Evolutionary conservation across 257 asterid genomes (phyloP), one percentile per base, ranked within the genome.

Genomic region (Solanum ossicruentum): DNA sequence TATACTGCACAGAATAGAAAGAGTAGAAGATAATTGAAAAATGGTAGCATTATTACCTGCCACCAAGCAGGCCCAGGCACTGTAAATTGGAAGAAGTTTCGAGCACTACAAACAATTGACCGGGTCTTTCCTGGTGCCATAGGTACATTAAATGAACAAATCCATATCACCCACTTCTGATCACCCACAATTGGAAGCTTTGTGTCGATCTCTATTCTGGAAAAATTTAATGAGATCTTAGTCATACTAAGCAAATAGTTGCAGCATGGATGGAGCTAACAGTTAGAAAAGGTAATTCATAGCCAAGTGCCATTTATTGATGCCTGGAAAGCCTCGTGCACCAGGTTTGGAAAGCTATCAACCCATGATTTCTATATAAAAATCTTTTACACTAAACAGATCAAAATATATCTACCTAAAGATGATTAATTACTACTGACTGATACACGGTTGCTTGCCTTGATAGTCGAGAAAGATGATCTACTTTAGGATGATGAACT

Each of bases 51-150:
- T 79, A 21, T 83, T 85, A 96, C 99, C 98, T 97, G 99, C 99
- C 99, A 97, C 99, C 99, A 97, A 20, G 94, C 91, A 83, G 97
- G 93, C 55, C 99, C 99, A n/a, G 99, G 99, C 92, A 95, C 93
- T 7, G 93, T 87, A 71, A 93, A 83, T 88, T 97, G 98, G 91
- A 95, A 97, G 91, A 95, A 97, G 87, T 97, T 95, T 72, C 99
- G 92, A 67, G 99, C 99, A 84, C 99, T 97, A 36, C 98, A 94
- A 77, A 97, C 99, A 70, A 97, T 97, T n/a, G 99, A 96, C 43
- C 99, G 98, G 12, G 99, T 97, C 94, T 97, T 97, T 77, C 99
- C 99, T 15, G 99, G 99, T 71, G 99, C 98, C 98, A 97, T 94
- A 10, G 99, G 99, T 79, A 97, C 90, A 87, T 97, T 97, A 92